A percentile compares a stretch with the other conserved stretches of the same genome.
Conservation (phyloP, 768 basidiomycete genomes). For the Phlebiopsis flavidoalba region DNA sequence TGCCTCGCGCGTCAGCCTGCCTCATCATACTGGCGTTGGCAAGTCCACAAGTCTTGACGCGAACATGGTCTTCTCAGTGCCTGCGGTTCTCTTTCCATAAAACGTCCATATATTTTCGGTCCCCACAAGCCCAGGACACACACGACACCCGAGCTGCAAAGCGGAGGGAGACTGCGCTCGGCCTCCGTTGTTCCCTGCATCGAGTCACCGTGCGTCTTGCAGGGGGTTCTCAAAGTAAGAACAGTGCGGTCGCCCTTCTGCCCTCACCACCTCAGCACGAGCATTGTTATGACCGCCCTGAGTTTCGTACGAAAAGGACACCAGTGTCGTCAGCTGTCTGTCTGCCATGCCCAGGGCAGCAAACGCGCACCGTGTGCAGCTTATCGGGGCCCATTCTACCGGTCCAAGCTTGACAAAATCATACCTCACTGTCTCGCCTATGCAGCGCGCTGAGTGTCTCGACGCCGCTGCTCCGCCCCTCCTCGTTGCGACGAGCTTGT, state of each 20-base stretch:
- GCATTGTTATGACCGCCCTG: not conserved
- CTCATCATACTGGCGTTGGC: not conserved
- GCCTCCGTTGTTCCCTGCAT: not conserved
- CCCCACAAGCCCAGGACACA: not conserved
- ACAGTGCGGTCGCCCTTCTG: not conserved
- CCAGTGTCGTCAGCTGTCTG: not conserved
- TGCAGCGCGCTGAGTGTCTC: not conserved
- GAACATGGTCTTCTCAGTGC: not conserved
- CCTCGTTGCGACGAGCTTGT: not conserved
- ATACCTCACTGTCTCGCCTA: not conserved
- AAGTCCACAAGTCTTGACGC: no score
- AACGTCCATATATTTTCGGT: not conserved
- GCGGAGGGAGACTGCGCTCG: not conserved
- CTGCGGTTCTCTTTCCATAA: not conserved
- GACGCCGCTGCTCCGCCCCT: not conserved
- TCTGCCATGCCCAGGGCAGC: not conserved
- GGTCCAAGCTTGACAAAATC: not conserved
- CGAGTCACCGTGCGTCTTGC: not conserved
- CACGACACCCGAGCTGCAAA: not conserved
- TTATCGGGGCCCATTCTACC: not conserved
- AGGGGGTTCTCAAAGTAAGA: not conserved
- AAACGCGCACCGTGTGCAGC: not conserved
- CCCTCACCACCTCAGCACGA: not conserved
- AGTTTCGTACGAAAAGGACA: not conserved
- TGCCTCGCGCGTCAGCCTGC: not conserved